Percentiles rank a stretch among this genome's conserved stretches.
These are phyloP conservation scores for Citrus reticulata DNA, from an alignment of 345 rosid species.

Conservation along the genomic window DNA sequence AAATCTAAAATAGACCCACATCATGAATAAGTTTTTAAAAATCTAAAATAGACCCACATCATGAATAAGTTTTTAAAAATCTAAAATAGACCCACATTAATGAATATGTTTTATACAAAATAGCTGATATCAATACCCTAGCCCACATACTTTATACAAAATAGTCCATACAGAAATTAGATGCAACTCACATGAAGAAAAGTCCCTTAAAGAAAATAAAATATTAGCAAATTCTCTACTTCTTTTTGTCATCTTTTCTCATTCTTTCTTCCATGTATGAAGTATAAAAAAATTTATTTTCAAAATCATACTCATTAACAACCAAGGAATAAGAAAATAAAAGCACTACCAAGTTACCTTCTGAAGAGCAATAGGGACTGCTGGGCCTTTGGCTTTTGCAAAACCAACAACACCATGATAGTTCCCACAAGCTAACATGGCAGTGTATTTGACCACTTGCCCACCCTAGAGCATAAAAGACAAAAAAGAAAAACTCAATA, in stretches of 20 bases:
- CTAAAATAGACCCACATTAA: neutral
- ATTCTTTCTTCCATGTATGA: neutral
- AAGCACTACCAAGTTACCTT: conserved; percentile 47
- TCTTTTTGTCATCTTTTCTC: neutral
- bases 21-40: neutral
- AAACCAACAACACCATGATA: conserved; percentile 84
- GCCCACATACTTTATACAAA: neutral
- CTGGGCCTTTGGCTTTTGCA: conserved; percentile 87
- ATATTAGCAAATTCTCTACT: neutral
- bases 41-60: neutral
- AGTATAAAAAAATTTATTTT: neutral
- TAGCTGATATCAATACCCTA: neutral
- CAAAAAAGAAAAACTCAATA: conserved; percentile 3
- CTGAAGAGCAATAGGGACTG: conserved; percentile 74
- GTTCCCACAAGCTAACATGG: conserved; percentile 85
- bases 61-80: neutral
- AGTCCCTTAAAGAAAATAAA: neutral
- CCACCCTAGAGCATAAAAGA: conserved; percentile 52
- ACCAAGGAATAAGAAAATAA: neutral
- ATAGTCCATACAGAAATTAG: neutral
- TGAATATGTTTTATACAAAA: neutral
- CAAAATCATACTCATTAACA: neutral
- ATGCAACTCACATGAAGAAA: neutral
- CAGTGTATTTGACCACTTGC: conserved; percentile 74
- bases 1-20: neutral